A percentile compares a stretch with the other conserved stretches of the same genome.
These are phyloP conservation scores for Trichophyton verrucosum DNA, from an alignment of 2,329 filamentous ascomycete genomes.

Conservation along the genomic window DNA sequence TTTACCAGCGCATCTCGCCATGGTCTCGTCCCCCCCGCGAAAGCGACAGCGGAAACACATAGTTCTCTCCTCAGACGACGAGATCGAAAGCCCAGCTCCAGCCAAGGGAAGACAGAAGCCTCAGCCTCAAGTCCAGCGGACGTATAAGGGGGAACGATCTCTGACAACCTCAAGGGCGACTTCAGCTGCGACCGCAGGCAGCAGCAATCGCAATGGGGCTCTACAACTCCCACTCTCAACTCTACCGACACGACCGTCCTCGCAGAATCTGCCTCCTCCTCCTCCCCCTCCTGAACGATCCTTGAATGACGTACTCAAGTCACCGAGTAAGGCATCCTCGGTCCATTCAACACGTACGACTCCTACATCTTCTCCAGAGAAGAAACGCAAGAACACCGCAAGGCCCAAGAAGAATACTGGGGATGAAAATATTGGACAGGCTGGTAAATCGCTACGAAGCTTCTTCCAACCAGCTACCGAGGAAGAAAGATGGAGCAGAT, in stretches of 20 bases:
- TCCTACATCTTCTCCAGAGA: slow-evolving; percentile 24
- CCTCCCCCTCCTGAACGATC: background rate
- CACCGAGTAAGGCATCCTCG: background rate
- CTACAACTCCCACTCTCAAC: background rate
- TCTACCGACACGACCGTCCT: background rate
- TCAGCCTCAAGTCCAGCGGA: background rate
- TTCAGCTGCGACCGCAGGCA: background rate
- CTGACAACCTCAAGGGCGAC: background rate
- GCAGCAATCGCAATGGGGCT: background rate
- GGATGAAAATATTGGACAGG: slow-evolving; percentile 11
- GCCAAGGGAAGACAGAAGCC: background rate
- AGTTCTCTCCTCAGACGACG: slow-evolving; percentile 20
- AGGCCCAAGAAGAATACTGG: slow-evolving; percentile 8
- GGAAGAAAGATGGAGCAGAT: slow-evolving; percentile 26
- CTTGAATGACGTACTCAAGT: background rate
- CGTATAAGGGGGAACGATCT: background rate
- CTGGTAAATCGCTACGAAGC: slow-evolving; percentile 28
- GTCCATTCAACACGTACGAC: slow-evolving; percentile 9
- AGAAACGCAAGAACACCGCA: slow-evolving; percentile 12
- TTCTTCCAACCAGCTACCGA: slow-evolving; percentile 32
- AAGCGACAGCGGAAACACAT: slow-evolving; percentile 28
- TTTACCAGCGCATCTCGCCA: slow-evolving; percentile 13
- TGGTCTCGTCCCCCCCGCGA: slow-evolving; percentile 23
- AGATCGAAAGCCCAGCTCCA: slow-evolving; percentile 11
- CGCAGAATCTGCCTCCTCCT: background rate